phyloP scores from a whole-genome alignment of 2,329 filamentous ascomycete genomes.

The Penicillium oxalicum region DNA sequence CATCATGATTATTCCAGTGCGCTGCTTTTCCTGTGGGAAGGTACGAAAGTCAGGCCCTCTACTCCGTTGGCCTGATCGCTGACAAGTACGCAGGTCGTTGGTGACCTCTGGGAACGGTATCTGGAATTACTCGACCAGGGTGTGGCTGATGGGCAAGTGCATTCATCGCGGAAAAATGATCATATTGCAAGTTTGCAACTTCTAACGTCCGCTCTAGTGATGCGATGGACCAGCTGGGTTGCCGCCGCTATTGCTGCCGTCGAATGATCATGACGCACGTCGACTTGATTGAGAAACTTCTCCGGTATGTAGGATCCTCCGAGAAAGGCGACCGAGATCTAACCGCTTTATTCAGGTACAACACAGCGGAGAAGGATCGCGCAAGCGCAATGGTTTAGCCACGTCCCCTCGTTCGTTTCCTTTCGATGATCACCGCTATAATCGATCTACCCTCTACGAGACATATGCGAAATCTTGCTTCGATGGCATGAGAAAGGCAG shows the following conservation, averaged over 20 bases:
- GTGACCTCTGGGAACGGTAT: slow-evolving; percentile 96
- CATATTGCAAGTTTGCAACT: background rate
- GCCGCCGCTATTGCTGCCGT: slow-evolving; percentile 95
- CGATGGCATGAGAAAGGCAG: background rate
- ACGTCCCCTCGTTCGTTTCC: background rate
- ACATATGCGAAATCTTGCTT: background rate
- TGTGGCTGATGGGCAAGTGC: slow-evolving; percentile 64
- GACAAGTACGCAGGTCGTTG: slow-evolving; percentile 65
- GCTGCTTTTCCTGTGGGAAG: slow-evolving; percentile 99
- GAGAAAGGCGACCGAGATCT: background rate
- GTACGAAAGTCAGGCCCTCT: slow-evolving; percentile 44
- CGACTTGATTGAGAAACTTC: slow-evolving; percentile 94
- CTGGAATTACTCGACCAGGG: slow-evolving; percentile 78
- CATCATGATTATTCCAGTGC: slow-evolving; percentile 92
- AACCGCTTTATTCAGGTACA: slow-evolving; percentile 20
- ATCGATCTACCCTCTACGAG: slow-evolving; percentile 1
- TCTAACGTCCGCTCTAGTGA: slow-evolving; percentile 54
- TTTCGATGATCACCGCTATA: background rate
- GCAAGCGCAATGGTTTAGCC: slow-evolving; percentile 22
- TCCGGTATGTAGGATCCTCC: slow-evolving; percentile 59
- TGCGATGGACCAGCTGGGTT: slow-evolving; percentile 89
- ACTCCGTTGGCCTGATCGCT: slow-evolving; percentile 4
- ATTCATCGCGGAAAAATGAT: background rate
- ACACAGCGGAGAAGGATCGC: slow-evolving; percentile 28
- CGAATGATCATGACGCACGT: slow-evolving; percentile 99